Conservation (phyloP, 139 green algal species). For the Chlorella vulgaris region DNA sequence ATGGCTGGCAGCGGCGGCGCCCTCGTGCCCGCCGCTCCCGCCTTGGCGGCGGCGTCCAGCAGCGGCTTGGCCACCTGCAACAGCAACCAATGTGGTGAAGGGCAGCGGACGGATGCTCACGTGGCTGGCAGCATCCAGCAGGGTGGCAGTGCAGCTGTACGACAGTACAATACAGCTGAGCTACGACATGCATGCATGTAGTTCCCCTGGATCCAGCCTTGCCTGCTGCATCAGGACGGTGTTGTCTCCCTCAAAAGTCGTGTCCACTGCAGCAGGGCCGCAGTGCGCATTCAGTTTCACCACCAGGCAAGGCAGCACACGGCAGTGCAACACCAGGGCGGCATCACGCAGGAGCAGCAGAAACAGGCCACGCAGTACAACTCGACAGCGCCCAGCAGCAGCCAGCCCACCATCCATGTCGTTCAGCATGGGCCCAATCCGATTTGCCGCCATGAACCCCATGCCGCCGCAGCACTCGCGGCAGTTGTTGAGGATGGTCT, state of each 20-base stretch:
- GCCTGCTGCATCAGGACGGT: slow-evolving; percentile 89
- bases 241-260: slow-evolving; percentile 95
- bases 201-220: not conserved
- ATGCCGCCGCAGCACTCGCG: slow-evolving; percentile 84
- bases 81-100: no score
- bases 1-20: slow-evolving; percentile 8
- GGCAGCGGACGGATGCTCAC: no score
- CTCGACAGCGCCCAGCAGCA: not conserved
- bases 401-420: slow-evolving; percentile 72
- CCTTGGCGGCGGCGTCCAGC: slow-evolving; percentile 46
- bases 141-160: not conserved
- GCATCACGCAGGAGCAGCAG: no score
- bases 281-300: not conserved
- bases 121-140: no score
- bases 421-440: slow-evolving; percentile 83
- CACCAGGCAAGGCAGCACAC: not conserved
- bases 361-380: not conserved
- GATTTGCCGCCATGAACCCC: slow-evolving; percentile 84
- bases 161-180: not conserved
- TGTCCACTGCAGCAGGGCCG: slow-evolving; percentile 58
- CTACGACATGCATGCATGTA: not conserved
- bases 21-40: not conserved
- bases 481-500: slow-evolving; percentile 76
- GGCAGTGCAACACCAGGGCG: not conserved
- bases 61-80: slow-evolving; percentile 50